Evolutionary conservation across 176 grass and related monocot species (phyloP), one percentile per base, ranked within the genome.

Genomic region (Thinopyrum elongatum): DNA sequence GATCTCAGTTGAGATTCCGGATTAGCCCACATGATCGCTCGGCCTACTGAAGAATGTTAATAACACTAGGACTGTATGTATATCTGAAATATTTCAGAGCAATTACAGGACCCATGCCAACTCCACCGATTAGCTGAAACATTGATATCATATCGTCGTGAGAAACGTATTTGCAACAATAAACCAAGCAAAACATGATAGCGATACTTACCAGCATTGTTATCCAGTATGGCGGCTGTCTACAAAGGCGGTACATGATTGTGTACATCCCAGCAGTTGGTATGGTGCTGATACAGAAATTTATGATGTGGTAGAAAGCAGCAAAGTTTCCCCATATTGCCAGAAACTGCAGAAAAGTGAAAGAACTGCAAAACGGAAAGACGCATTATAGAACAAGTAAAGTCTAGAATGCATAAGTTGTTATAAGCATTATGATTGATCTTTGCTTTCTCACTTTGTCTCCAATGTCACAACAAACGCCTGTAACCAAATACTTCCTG

Each of bases 31-130:
- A 1, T 46, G 42, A 46, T 1, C 0, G 42, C 11, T 44, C 3
- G 41, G 41, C 11, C 41, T 44, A 0, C 11, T 44, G 11, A 46
- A 13, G 11, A 46, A 14, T 46, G 42, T 1, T 14, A 46, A 46
- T 46, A 46, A 3, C 10, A 44, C 89, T 98, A 65, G 95, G 81
- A 70, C 82, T 89, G 87, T 98, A 95, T 85, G 91, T 90, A 77
- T 90, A 98, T 92, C 93, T 93, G 74, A 98, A 95, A 80, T 93
- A 93, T 75, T 93, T 98, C 85, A 98, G 53, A 66, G 86, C 93
- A 27, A 98, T 77, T 63, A 98, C 84, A 51, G 95, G 95, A 34
- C 95, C 93, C 89, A 95, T 98, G 38, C 93, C 95, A 59, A 93
- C 89, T 83, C 86, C 89, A 85, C 65, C 66, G 77, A 98, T 98